Percentiles rank a stretch among this genome's conserved stretches.
phyloP scores from a whole-genome alignment of 257 asterid species.

The Hygrophila difformis region DNA sequence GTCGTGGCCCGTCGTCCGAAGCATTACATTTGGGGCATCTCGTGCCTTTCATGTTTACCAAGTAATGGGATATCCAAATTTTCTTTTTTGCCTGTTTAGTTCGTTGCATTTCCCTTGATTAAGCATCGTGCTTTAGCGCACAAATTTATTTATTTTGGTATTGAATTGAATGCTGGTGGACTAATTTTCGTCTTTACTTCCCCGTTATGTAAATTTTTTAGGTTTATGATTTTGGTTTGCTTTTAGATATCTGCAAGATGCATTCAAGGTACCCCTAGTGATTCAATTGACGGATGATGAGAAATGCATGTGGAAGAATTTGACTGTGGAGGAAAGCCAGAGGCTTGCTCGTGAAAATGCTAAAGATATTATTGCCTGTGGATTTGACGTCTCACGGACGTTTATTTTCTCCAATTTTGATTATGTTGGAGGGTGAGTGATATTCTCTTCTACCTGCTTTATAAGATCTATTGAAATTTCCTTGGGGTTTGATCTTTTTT shows the following conservation, averaged over 20 bases:
- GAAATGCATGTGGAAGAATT: conserved; percentile 95
- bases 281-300: conserved; percentile 95
- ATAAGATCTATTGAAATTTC: too few species aligned
- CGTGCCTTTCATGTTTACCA: conserved; percentile 92
- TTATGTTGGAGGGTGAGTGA: conserved; percentile 87
- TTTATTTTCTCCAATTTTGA: conserved; percentile 87
- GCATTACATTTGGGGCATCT: conserved; percentile 98
- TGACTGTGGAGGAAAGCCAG: conserved; percentile 83
- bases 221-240: neutral
- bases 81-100: neutral
- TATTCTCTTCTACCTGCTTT: neutral
- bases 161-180: too few species aligned
- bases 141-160: too few species aligned
- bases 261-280: conserved; percentile 91
- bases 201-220: too few species aligned
- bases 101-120: too few species aligned
- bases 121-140: too few species aligned
- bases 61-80: conserved; percentile 27
- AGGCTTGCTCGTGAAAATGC: conserved; percentile 98
- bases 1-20: conserved; percentile 97
- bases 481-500: neutral
- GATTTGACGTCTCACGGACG: conserved; percentile 83
- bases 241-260: conserved; percentile 85
- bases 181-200: too few species aligned
- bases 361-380: conserved; percentile 97